Evolutionary conservation across 164 flowering plant genomes (phyloP), one percentile per base, ranked within the genome.

Genomic region (Vitis cinerea): DNA sequence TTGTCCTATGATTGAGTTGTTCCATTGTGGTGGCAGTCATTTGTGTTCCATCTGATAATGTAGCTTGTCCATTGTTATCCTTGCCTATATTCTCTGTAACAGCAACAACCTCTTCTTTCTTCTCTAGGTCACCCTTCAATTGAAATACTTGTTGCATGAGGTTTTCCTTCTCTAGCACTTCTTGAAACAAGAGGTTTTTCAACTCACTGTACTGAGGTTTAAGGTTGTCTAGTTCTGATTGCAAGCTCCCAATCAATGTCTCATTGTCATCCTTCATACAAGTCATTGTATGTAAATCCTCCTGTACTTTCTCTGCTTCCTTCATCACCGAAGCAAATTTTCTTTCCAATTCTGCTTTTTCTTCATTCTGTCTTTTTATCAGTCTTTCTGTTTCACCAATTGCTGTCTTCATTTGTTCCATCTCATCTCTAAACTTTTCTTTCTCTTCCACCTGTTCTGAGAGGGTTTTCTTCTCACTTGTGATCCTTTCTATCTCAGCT

Each of bases 201-300:
- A 91, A 67, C 48, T 87, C 84, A 54, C 77, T 72, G 63, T 71
- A 82, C 76, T 88, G 83, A 59, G 76, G 67, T 77, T 63, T 75
- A 47, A 90, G 82, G 10, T 72, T 68, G 71, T 82, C 86, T 55
- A 81, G 51, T 75, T 93, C 86, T 30, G 83, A 71, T 64, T 68
- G 78, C 67, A 90, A 72, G 58, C 63, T 72, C 16, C 37, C 61
- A 62, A 81, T 69, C 64, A 58, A 54, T 50, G 52, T 55, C 68
- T 90, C 93, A 74, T 81, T 84, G 69, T 88, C 87, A 67, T 85
- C 83, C 75, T 80, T 78, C 12, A 79, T 66, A 61, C 71, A 44
- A 66, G 72, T 84, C 80, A 81, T 71, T 14, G 16, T 66, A 53
- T 70, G 78, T 50, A 87, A 50, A 72, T 86, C 84, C 70, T 85